Conservation (phyloP, 73 alveolate genomes). For the Loxodes magnus region DNA sequence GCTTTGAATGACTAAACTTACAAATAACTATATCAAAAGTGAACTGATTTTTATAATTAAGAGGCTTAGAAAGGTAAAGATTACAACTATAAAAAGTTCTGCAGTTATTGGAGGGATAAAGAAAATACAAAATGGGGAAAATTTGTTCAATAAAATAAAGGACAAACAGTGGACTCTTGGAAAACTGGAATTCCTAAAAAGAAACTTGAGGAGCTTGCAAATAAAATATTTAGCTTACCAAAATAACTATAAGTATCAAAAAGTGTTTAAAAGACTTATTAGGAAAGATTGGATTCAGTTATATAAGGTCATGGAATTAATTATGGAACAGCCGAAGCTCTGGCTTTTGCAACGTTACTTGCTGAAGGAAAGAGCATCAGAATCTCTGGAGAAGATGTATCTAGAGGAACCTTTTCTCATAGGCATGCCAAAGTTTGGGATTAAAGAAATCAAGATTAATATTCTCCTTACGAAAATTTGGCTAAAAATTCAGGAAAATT, state of each 20-base stretch:
- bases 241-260: slow-evolving; percentile 51
- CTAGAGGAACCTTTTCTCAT: slow-evolving; percentile 87
- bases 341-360: slow-evolving; percentile 85
- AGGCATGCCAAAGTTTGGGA: slow-evolving; percentile 75
- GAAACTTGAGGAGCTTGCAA: slow-evolving; percentile 37
- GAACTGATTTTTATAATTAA: slow-evolving; percentile 20
- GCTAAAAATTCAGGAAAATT: slow-evolving; percentile 16
- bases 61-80: slow-evolving; percentile 20
- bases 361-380: slow-evolving; percentile 75
- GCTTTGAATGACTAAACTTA: slow-evolving; percentile 30
- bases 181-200: slow-evolving; percentile 54
- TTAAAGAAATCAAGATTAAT: slow-evolving; percentile 36
- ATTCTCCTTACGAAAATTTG: slow-evolving; percentile 17
- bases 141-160: background rate
- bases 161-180: slow-evolving; percentile 16
- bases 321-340: slow-evolving; percentile 91
- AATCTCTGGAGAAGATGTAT: slow-evolving; percentile 78
- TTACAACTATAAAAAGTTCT: slow-evolving; percentile 12
- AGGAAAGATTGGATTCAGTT: slow-evolving; percentile 40
- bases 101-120: too few species aligned
- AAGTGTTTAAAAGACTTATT: slow-evolving; percentile 45
- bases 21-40: slow-evolving; percentile 15
- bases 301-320: slow-evolving; percentile 81
- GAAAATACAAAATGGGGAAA: background rate
- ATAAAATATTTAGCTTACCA: slow-evolving; percentile 44